phyloP scores from a whole-genome alignment of 1,284 basidiomycete species.

The Cutaneotrichosporon curvatum region DNA sequence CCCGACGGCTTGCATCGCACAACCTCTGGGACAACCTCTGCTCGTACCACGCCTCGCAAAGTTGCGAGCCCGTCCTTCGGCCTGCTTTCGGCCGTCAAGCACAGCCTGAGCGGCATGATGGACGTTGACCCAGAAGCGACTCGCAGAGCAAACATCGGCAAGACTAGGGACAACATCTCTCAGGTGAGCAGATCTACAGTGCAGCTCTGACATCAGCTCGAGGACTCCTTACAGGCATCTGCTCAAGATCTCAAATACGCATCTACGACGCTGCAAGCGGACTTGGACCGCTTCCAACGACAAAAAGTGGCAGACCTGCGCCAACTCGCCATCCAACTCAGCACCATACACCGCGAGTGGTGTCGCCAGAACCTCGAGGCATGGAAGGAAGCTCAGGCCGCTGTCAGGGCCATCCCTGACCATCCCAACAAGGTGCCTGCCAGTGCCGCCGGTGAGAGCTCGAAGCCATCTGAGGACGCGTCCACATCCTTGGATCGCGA shows the following conservation, averaged over 20 bases:
- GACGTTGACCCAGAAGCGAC: conserved; percentile 97
- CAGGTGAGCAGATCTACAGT: conserved; percentile 55
- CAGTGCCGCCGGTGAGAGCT: neutral
- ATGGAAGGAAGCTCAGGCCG: conserved; percentile 91
- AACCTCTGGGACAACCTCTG: neutral
- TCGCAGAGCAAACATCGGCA: conserved; percentile 82
- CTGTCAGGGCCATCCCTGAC: conserved; percentile 78
- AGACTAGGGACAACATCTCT: conserved; percentile 87
- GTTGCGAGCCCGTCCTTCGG: conserved; percentile 57
- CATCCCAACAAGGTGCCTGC: conserved; percentile 62
- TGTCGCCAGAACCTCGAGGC: conserved; percentile 93
- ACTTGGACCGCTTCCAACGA: conserved; percentile 94
- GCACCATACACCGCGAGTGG: conserved; percentile 87
- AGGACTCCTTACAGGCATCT: conserved; percentile 80
- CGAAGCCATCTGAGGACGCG: neutral
- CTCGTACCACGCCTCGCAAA: conserved; percentile 14
- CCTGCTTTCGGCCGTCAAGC: conserved; percentile 82
- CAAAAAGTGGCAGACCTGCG: conserved; percentile 95
- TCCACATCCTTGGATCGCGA: conserved; percentile 13
- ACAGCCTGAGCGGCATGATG: conserved; percentile 96
- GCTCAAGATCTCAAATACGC: conserved; percentile 93
- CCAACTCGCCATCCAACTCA: conserved; percentile 85
- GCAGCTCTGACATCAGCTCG: conserved; percentile 55
- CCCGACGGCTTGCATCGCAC: neutral
- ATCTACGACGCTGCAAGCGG: conserved; percentile 90